Conservation (phyloP, 257 asterid species). For the Agastache rugosa region DNA sequence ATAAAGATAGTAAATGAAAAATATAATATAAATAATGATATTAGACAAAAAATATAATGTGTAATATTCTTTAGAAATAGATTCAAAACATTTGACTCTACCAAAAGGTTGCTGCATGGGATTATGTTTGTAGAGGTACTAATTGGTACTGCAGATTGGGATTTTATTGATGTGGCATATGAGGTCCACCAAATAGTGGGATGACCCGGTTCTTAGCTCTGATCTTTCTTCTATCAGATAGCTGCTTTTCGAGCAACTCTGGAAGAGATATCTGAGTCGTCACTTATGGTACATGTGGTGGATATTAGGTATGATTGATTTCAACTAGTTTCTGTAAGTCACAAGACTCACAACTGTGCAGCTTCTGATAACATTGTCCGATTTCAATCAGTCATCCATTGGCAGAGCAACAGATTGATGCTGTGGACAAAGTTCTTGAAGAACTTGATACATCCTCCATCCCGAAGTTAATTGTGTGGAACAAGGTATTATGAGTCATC, state of each 20-base stretch:
- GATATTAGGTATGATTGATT: conserved; percentile 75
- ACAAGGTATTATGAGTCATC: conserved; percentile 64
- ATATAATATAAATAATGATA: background rate
- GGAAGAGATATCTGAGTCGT: conserved; percentile 92
- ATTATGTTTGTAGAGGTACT: background rate
- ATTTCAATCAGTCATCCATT: conserved; percentile 82
- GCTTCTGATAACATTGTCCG: conserved; percentile 44
- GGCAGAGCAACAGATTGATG: conserved; percentile 88
- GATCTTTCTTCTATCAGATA: conserved; percentile 56
- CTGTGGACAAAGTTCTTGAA: conserved; percentile 92
- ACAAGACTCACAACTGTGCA: conserved; percentile 19
- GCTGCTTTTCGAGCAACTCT: conserved; percentile 99
- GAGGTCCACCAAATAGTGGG: background rate
- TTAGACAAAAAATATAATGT: background rate
- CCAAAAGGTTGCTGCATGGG: background rate
- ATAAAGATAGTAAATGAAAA: background rate
- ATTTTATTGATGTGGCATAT: background rate
- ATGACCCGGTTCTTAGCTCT: conserved; percentile 8
- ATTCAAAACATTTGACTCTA: background rate
- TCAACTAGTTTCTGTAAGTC: conserved; percentile 16
- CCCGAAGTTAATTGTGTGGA: conserved; percentile 89
- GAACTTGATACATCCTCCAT: conserved; percentile 81
- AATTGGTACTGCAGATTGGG: background rate
- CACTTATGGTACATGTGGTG: conserved; percentile 93
- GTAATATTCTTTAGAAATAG: background rate